Evolutionary conservation across 768 basidiomycete species (phyloP).

Genomic region (Pleurotus eryngii): DNA sequence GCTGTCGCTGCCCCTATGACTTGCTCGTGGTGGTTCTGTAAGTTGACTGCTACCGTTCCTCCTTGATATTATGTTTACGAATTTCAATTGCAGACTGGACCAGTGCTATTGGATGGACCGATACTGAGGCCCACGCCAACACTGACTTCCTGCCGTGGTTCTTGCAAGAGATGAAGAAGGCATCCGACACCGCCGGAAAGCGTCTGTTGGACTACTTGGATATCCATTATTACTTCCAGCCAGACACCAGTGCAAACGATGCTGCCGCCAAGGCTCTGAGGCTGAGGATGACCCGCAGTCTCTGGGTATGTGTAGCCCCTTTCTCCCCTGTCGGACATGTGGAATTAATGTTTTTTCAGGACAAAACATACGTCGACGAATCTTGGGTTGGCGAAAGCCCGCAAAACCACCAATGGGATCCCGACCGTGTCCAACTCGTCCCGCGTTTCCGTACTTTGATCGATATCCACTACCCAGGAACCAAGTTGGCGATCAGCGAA

Average conservation of each 20-base stretch:
- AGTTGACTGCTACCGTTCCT: slow-evolving; percentile 13
- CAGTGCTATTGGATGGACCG: slow-evolving; percentile 41
- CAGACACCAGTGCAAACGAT: slow-evolving; percentile 53
- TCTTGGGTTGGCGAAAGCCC: slow-evolving; percentile 45
- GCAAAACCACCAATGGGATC: slow-evolving; percentile 47
- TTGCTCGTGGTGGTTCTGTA: slow-evolving; percentile 45
- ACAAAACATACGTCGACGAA: slow-evolving; percentile 49
- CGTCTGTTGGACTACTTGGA: slow-evolving; percentile 53
- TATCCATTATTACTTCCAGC: slow-evolving; percentile 53
- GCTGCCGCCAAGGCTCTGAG: slow-evolving; percentile 47
- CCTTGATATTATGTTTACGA: neutral
- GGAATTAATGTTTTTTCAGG: slow-evolving; percentile 20
- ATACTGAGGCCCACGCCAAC: slow-evolving; percentile 48
- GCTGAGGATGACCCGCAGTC: slow-evolving; percentile 45
- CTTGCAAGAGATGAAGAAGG: slow-evolving; percentile 43
- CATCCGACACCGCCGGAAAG: slow-evolving; percentile 30
- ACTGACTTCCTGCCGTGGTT: slow-evolving; percentile 58
- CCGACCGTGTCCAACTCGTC: slow-evolving; percentile 39
- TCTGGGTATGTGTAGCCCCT: slow-evolving; percentile 35
- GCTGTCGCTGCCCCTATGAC: slow-evolving; percentile 46
- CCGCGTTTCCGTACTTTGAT: slow-evolving; percentile 51
- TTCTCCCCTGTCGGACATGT: neutral
- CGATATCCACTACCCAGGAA: slow-evolving; percentile 47
- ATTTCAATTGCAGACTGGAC: slow-evolving; percentile 43
- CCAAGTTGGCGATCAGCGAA: slow-evolving; percentile 51